Conservation (phyloP, 257 asterid genomes). For the Striga asiatica region DNA sequence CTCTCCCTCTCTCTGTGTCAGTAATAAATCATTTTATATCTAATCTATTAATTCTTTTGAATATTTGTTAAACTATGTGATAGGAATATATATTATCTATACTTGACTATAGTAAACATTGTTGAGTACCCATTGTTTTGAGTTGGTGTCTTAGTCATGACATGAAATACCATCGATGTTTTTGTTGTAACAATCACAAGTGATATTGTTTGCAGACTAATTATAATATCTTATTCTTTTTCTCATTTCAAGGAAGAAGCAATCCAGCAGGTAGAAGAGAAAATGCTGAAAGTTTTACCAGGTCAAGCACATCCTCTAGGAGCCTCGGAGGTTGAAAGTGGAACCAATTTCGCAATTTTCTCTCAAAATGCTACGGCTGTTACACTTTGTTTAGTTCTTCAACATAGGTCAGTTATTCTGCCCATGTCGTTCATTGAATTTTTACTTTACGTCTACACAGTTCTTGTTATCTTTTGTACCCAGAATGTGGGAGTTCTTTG, state of each 20-base stretch:
- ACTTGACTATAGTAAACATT: not conserved
- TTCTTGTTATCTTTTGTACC: not conserved
- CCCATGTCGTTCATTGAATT: constrained; percentile 4
- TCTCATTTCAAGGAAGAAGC: constrained; percentile 49
- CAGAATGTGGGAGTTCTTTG: not conserved
- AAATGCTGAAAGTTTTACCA: constrained; percentile 36
- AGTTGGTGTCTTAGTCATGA: not conserved
- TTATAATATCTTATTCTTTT: constrained; percentile 14
- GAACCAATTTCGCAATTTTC: constrained; percentile 80
- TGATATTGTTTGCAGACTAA: constrained; percentile 9
- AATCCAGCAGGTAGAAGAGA: constrained; percentile 26
- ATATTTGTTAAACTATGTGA: no score
- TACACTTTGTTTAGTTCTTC: constrained; percentile 67
- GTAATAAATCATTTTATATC: not conserved
- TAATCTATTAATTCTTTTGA: no score
- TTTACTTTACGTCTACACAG: constrained; percentile 5
- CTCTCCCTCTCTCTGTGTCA: not conserved
- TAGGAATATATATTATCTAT: not conserved
- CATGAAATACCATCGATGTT: no score
- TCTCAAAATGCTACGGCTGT: constrained; percentile 80
- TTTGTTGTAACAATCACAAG: constrained; percentile 6
- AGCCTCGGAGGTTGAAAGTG: constrained; percentile 68
- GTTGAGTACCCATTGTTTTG: not conserved
- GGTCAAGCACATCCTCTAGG: constrained; percentile 90
- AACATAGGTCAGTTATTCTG: constrained; percentile 41